phyloP scores from a whole-genome alignment of 2,329 filamentous ascomycete genomes.

The Stagonosporopsis vannaccii region DNA sequence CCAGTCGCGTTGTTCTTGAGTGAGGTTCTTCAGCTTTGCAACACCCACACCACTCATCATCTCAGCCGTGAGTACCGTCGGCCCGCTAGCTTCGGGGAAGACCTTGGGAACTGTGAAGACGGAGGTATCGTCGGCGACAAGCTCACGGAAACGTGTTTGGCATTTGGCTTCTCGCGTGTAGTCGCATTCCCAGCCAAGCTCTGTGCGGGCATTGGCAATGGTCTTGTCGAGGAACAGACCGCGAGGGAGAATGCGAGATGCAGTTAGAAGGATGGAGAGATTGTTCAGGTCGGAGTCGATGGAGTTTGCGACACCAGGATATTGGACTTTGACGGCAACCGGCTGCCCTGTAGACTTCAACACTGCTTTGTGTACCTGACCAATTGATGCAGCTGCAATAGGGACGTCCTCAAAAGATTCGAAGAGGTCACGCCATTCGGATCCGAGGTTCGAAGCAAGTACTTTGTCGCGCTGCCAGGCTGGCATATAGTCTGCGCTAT shows the following conservation, averaged over 20 bases:
- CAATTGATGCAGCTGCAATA: slow-evolving; percentile 94
- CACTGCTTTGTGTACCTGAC: slow-evolving; percentile 88
- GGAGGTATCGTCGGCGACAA: slow-evolving; percentile 76
- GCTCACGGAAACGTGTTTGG: slow-evolving; percentile 74
- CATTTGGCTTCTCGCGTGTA: slow-evolving; percentile 88
- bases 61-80: slow-evolving; percentile 90
- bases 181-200: slow-evolving; percentile 97
- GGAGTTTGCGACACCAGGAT: slow-evolving; percentile 92
- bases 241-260: slow-evolving; percentile 86
- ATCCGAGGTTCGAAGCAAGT: slow-evolving; percentile 77
- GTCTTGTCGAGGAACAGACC: slow-evolving; percentile 96
- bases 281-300: slow-evolving; percentile 98
- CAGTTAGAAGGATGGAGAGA: slow-evolving; percentile 85
- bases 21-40: slow-evolving; percentile 77
- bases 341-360: slow-evolving; percentile 75
- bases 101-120: slow-evolving; percentile 83
- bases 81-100: slow-evolving; percentile 79
- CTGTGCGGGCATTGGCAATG: slow-evolving; percentile 90
- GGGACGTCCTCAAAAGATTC: slow-evolving; percentile 86
- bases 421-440: slow-evolving; percentile 85
- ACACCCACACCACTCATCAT: slow-evolving; percentile 87
- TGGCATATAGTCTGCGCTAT: slow-evolving; percentile 98
- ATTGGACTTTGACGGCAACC: slow-evolving; percentile 97
- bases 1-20: slow-evolving; percentile 89
- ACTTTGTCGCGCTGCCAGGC: slow-evolving; percentile 90